Evolutionary conservation across 306 rosid species (phyloP).

Genomic region (Abrus pulchellus): DNA sequence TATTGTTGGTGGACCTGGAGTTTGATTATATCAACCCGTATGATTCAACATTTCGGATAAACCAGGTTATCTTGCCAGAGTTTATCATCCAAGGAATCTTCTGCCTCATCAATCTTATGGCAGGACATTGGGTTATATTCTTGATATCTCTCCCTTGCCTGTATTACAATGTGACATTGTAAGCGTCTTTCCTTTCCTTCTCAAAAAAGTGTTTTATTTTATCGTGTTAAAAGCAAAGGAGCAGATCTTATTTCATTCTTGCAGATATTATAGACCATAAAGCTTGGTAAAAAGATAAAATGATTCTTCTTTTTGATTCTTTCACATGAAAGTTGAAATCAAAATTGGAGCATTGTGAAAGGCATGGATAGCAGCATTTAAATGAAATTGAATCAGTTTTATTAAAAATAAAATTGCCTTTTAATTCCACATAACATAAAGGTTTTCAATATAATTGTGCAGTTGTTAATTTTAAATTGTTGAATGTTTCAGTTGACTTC

Average conservation of each 20-base stretch:
- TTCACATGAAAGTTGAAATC: neutral
- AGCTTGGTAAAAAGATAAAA: neutral
- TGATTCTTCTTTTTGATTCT: neutral
- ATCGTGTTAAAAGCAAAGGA: slow-evolving; percentile 18
- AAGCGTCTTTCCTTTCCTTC: slow-evolving; percentile 57
- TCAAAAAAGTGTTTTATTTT: neutral
- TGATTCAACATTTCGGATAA: slow-evolving; percentile 83
- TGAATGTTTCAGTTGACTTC: slow-evolving; percentile 22
- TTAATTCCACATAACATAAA: neutral
- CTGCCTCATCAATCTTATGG: slow-evolving; percentile 67
- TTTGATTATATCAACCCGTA: slow-evolving; percentile 92
- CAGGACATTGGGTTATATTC: slow-evolving; percentile 80
- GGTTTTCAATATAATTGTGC: neutral
- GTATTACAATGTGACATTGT: slow-evolving; percentile 75
- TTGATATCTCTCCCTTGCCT: slow-evolving; percentile 74
- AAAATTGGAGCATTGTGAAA: neutral
- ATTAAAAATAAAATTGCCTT: neutral
- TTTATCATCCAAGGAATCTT: slow-evolving; percentile 72
- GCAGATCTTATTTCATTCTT: slow-evolving; percentile 10
- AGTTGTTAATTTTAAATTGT: slow-evolving; percentile 10
- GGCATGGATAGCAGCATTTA: neutral
- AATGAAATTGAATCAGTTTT: slow-evolving; percentile 6
- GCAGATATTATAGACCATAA: slow-evolving; percentile 8
- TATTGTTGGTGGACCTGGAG: slow-evolving; percentile 89
- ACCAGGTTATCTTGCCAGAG: slow-evolving; percentile 79